Conservation (phyloP, 2,329 filamentous ascomycete genomes). For the Fusarium irregulare region DNA sequence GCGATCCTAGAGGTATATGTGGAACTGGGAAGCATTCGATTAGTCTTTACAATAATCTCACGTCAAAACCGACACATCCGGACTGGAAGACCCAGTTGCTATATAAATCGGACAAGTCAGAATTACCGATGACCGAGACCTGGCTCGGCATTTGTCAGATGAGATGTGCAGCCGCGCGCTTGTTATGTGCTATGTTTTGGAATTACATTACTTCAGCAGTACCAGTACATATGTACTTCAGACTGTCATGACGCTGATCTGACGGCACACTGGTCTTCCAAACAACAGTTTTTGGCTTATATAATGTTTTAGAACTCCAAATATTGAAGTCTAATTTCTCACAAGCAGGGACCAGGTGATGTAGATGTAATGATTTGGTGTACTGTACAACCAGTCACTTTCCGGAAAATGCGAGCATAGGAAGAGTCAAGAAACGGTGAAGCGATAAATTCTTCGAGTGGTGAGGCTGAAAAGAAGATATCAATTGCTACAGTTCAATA, state of each 20-base stretch:
- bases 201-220: neutral
- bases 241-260: neutral
- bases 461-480: conserved; percentile 1
- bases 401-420: neutral
- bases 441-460: neutral
- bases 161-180: conserved; percentile 30
- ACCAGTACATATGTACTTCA: neutral
- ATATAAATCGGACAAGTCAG: conserved; percentile 10
- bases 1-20: neutral
- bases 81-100: neutral
- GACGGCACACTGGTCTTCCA: neutral
- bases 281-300: neutral
- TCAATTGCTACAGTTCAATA: neutral
- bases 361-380: neutral
- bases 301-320: neutral
- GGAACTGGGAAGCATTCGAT: neutral
- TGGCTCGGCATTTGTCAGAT: conserved; percentile 24
- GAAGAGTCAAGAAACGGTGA: neutral
- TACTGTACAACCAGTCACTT: neutral
- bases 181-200: conserved; percentile 12
- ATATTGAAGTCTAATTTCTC: neutral
- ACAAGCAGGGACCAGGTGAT: neutral
- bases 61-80: conserved; percentile 17
- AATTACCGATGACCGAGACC: conserved; percentile 21
- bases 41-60: neutral